Percentiles rank a stretch among this genome's conserved stretches.
Conservation (phyloP, 345 rosid genomes). For the Populus ilicifolia region DNA sequence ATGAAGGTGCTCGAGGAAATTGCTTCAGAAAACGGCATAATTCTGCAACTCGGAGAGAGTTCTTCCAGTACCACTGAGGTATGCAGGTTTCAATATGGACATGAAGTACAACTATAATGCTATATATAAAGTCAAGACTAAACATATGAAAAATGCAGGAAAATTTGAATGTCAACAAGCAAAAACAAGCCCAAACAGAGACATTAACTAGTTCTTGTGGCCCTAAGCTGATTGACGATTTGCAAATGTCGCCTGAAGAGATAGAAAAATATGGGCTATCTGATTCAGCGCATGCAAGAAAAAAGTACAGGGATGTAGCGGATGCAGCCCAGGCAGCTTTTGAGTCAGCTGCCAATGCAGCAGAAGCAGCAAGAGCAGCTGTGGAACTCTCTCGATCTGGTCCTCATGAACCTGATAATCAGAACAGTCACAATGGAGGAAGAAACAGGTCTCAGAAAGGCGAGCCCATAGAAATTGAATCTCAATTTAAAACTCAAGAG, state of each 20-base stretch:
- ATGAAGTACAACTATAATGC: not conserved
- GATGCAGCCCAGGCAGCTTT: slow-evolving; percentile 97
- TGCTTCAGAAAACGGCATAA: slow-evolving; percentile 60
- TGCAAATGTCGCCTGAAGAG: slow-evolving; percentile 13
- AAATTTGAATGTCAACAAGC: slow-evolving; percentile 10
- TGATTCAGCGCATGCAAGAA: slow-evolving; percentile 35
- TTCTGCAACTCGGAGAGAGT: slow-evolving; percentile 47
- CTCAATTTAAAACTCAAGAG: slow-evolving; percentile 15
- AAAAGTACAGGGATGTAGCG: slow-evolving; percentile 75
- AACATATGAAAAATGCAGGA: slow-evolving; percentile 29
- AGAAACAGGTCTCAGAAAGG: slow-evolving; percentile 6
- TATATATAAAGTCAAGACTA: not conserved
- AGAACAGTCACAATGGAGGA: slow-evolving; percentile 14
- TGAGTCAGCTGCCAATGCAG: slow-evolving; percentile 80
- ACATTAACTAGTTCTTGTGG: slow-evolving; percentile 17
- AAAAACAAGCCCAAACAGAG: not conserved
- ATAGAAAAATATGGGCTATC: slow-evolving; percentile 17
- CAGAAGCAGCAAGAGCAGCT: slow-evolving; percentile 89
- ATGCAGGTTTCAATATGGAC: not conserved
- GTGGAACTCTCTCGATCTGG: slow-evolving; percentile 78
- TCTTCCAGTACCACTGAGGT: slow-evolving; percentile 41
- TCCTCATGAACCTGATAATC: slow-evolving; percentile 42
- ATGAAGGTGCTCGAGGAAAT: slow-evolving; percentile 60
- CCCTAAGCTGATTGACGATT: slow-evolving; percentile 5
- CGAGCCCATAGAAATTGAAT: slow-evolving; percentile 9